Evolutionary conservation across 306 rosid species (phyloP), one percentile per base, ranked within the genome.

Genomic region (Arachis hypogaea): DNA sequence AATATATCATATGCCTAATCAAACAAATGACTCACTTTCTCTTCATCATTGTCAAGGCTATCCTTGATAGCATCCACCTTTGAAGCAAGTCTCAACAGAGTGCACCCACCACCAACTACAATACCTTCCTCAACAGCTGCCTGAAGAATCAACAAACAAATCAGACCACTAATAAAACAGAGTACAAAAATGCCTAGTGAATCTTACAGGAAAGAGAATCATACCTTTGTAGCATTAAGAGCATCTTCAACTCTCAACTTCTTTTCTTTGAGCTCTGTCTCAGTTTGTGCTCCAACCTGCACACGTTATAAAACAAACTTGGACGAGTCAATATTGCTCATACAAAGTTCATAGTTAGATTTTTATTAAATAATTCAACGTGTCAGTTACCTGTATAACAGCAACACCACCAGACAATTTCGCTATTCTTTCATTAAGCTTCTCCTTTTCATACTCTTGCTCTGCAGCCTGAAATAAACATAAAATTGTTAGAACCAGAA

Each of bases 121-220:
- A 95, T 95, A 72, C 99, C 99, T 77, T 95, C 99, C 82, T 95
- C 99, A 43, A 95, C 99, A 65, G 99, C 99, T 1, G 99, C 99
- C 99, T 95, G 82, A 33, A 78, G 38, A 68, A 47, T 67, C 77
- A 60, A 57, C 8, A 64, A 47, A 62, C 16, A 16, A n/a, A 45
- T 77, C 40, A 59, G 79, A 6, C 62, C 16, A 52, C 33, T 2
- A 62, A 44, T 2, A 62, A 44, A 66, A 46, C 60, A 68, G 29
- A 52, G 66, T 36, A 33, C 22, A 16, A 8, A 3, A 67, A 76
- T n/a, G n/a, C 47, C 10, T 12, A 41, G 12, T n/a, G 5, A 29
- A 30, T 7, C 28, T 11, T 50, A 51, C 3, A 36, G 50, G 38
- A 57, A 79, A 64, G 66, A 30, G 47, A 57, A 10, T 1, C 12